Evolutionary conservation across 345 rosid species (phyloP), one percentile per base, ranked within the genome.

Genomic region (Hibiscus syriacus): DNA sequence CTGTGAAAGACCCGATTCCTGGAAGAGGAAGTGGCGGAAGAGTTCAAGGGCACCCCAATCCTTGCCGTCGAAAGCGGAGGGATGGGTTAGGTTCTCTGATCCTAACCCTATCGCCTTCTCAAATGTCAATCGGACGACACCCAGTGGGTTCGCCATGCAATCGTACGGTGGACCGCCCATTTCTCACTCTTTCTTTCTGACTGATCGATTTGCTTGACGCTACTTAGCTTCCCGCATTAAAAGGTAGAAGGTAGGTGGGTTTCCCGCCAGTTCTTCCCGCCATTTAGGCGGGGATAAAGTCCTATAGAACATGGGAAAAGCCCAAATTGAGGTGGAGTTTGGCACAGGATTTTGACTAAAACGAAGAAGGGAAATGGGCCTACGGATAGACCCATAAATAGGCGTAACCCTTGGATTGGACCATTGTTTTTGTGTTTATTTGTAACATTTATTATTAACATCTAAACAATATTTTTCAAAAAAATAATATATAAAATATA

Each of bases 21-120:
- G 88, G 77, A 81, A 80, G 74, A 93, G 87, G 72, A 86, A 79
- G 29, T 82, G 84, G 41, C 84, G 89, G 85, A 93, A 90, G 77
- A 89, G 85, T 55, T 88, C 96, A 53, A 74, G 65, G 62, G 85
- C 87, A 16, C 96, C 96, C 98, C 97, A 90, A n/a, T 93, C 98
- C 73, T 83, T 85, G 76, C 96, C 92, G 32, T 73, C 69, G n/a
- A 85, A 81, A n/a, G 91, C 69, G 4, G 87, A 71, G 58, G 99
- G 90, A 43, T 87, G 81, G 36, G 80, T 71, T 20, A 83, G 79
- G 26, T 80, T 71, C 23, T 84, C 94, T 0, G 84, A 81, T 2
- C 85, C 96, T 0, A 86, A 81, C 2, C 82, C 85, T 0, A 89
- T 64, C 23, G 92, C 85, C 80, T 85, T 87, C 58, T 72, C 95